A percentile compares a stretch with the other conserved stretches of the same genome.
phyloP scores from a whole-genome alignment of 2,329 filamentous ascomycete species.

The Aspergillus sp. region DNA sequence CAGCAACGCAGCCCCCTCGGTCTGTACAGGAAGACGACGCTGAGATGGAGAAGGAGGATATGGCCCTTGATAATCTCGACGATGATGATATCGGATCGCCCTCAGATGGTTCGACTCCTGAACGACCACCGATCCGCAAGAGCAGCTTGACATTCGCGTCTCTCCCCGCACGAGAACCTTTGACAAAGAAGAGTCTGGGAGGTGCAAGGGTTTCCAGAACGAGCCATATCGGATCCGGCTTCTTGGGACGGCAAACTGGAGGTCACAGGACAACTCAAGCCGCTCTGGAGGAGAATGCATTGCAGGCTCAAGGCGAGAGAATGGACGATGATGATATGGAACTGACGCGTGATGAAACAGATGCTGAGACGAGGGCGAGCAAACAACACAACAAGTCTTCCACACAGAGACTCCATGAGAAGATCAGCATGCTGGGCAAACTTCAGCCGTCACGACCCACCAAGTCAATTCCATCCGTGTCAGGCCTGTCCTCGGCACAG shows the following conservation, averaged over 20 bases:
- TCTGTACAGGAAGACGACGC: constrained; percentile 13
- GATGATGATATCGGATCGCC: constrained; percentile 39
- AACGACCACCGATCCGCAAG: constrained; percentile 70
- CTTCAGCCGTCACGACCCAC: constrained; percentile 41
- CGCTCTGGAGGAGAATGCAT: constrained; percentile 37
- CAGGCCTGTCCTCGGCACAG: constrained; percentile 22
- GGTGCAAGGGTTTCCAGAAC: constrained; percentile 62
- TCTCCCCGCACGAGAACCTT: constrained; percentile 80
- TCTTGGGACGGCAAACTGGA: constrained; percentile 65
- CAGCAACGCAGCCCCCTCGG: constrained; percentile 5
- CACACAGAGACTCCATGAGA: constrained; percentile 87
- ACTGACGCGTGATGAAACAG: constrained; percentile 43
- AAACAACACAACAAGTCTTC: constrained; percentile 75
- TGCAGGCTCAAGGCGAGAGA: constrained; percentile 39
- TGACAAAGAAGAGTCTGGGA: constrained; percentile 79
- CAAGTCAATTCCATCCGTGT: constrained; percentile 38
- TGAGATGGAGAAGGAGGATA: constrained; percentile 26
- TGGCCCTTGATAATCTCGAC: constrained; percentile 33
- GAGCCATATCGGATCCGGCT: constrained; percentile 69
- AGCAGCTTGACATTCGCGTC: constrained; percentile 94
- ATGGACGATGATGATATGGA: constrained; percentile 49
- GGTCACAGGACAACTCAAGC: constrained; percentile 42
- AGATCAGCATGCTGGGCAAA: constrained; percentile 70
- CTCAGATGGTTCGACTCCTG: constrained; percentile 43
- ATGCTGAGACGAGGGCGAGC: constrained; percentile 45